Evolutionary conservation across 192 early-diverging fungal genomes (phyloP).

Genomic region (Coemansia sp.): DNA sequence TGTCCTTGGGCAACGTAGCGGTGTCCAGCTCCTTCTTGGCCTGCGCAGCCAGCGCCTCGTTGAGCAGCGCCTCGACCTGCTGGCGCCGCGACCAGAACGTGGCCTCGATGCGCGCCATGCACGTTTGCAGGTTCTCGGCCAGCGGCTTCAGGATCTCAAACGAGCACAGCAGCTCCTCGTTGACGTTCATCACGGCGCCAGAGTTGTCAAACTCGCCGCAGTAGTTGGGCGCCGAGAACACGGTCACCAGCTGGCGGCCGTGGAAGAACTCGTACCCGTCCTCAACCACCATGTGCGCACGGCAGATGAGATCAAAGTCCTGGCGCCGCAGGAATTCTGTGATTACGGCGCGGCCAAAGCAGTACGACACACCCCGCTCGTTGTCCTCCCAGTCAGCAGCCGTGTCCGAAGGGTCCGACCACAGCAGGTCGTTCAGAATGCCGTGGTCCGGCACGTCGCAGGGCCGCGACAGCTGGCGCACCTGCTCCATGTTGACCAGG

Average conservation of each 20-base stretch:
- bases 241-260: conserved; percentile 84
- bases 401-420: conserved; percentile 88
- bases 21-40: conserved; percentile 21
- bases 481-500: conserved; percentile 81
- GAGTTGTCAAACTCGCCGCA: conserved; percentile 95
- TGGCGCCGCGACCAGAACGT: conserved; percentile 47
- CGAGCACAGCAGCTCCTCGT: conserved; percentile 85
- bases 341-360: conserved; percentile 84
- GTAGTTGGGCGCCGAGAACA: conserved; percentile 96
- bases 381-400: conserved; percentile 85
- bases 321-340: conserved; percentile 78
- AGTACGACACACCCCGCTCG: conserved; percentile 94
- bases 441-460: conserved; percentile 92
- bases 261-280: conserved; percentile 98
- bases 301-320: conserved; percentile 89
- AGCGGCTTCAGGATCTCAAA: conserved; percentile 79
- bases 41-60: conserved; percentile 40
- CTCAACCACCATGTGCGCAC: conserved; percentile 96
- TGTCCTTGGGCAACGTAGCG: too few species aligned
- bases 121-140: conserved; percentile 42
- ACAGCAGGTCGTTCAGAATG: conserved; percentile 86
- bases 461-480: conserved; percentile 74
- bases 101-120: conserved; percentile 47
- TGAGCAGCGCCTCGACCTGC: conserved; percentile 46
- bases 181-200: conserved; percentile 90